Percentiles rank a stretch among this genome's conserved stretches.
phyloP scores from a whole-genome alignment of 208 protist genomes.

The Porcisia hertigi region DNA sequence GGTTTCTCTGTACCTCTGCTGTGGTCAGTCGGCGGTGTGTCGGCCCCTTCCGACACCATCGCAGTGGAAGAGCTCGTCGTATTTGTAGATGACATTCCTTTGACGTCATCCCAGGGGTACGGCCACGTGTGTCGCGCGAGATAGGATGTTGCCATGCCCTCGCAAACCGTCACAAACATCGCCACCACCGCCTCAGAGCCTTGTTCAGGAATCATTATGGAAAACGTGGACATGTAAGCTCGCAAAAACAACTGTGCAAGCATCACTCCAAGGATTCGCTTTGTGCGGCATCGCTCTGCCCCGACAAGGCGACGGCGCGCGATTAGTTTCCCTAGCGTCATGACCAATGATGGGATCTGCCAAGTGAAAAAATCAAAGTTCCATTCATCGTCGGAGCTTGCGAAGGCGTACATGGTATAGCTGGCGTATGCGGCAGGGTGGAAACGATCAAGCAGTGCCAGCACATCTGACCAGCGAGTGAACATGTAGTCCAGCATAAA shows the following conservation, averaged over 20 bases:
- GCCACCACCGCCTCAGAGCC: conserved; percentile 49
- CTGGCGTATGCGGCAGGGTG: conserved; percentile 55
- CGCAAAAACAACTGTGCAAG: conserved; percentile 62
- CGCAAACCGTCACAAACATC: conserved; percentile 46
- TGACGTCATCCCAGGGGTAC: conserved; percentile 32
- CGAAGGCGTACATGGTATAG: conserved; percentile 76
- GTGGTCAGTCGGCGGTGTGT: conserved; percentile 14
- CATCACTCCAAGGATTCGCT: conserved; percentile 63
- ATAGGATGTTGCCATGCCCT: conserved; percentile 60
- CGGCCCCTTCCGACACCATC: conserved; percentile 20
- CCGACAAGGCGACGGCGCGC: conserved; percentile 49
- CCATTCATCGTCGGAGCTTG: conserved; percentile 57
- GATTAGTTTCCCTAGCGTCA: conserved; percentile 73
- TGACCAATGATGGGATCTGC: conserved; percentile 70
- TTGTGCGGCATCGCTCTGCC: conserved; percentile 47
- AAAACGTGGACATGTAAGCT: conserved; percentile 71
- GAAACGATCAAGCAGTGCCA: conserved; percentile 68
- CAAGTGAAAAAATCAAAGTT: conserved; percentile 85
- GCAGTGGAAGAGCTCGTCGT: conserved; percentile 29
- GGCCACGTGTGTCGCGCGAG: conserved; percentile 76
- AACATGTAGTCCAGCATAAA: conserved; percentile 84
- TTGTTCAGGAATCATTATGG: conserved; percentile 78
- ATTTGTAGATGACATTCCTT: conserved; percentile 1
- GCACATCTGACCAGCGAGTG: conserved; percentile 64
- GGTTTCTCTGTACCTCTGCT: conserved; percentile 2